Percentiles rank a stretch among this genome's conserved stretches.
These are phyloP conservation scores for Cardamine chenopodiifolia DNA, from an alignment of 345 rosid species.

Conservation along the genomic window DNA sequence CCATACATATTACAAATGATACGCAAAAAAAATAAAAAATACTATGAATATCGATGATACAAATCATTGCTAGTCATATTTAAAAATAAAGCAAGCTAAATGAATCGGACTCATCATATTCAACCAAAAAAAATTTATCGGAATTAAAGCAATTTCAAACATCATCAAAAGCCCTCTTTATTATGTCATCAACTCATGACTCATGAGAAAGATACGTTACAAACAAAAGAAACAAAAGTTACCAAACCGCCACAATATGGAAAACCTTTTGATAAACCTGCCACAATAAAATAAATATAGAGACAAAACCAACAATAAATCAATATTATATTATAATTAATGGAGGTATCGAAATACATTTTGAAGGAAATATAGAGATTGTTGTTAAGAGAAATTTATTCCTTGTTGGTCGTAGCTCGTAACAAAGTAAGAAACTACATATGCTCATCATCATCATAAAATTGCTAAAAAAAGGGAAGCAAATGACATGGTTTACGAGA, in stretches of 20 bases:
- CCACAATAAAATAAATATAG: too few species aligned
- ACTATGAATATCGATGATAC: slow-evolving; percentile 18
- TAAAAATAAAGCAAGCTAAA: background rate
- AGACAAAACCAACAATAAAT: slow-evolving; percentile 2
- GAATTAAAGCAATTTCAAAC: slow-evolving; percentile 18
- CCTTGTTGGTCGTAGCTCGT: too few species aligned
- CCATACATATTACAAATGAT: slow-evolving; percentile 7
- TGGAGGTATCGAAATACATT: background rate
- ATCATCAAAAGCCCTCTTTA: slow-evolving; percentile 27
- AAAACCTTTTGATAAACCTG: too few species aligned
- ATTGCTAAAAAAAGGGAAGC: slow-evolving; percentile 37
- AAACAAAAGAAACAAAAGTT: slow-evolving; percentile 36
- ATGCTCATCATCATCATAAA: slow-evolving; percentile 35
- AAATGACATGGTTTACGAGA: slow-evolving; percentile 43
- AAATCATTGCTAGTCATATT: slow-evolving; percentile 1
- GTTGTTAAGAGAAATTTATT: too few species aligned
- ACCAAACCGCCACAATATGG: slow-evolving; percentile 25
- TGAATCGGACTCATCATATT: slow-evolving; percentile 18
- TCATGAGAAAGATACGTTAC: slow-evolving; percentile 38
- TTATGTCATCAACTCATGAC: slow-evolving; percentile 33
- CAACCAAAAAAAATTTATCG: background rate
- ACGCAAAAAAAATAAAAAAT: background rate
- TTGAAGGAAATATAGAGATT: background rate
- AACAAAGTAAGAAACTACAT: slow-evolving; percentile 28
- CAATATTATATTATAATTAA: background rate